phyloP scores from a whole-genome alignment of 2,329 filamentous ascomycete genomes.

The Teratosphaeria epicoccoides region DNA sequence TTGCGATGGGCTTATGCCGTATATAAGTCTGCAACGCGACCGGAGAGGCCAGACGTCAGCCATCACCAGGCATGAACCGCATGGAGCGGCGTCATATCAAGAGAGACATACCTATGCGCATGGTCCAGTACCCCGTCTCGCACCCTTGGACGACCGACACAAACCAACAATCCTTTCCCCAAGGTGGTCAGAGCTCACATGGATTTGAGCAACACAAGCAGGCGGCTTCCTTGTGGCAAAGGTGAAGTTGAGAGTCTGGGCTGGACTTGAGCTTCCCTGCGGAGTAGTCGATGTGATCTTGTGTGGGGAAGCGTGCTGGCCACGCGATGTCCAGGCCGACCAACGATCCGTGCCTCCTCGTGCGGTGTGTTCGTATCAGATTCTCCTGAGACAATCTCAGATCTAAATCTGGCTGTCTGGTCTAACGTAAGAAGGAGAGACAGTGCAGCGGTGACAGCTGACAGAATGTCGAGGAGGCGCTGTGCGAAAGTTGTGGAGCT shows the following conservation, averaged over 20 bases:
- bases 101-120: conserved; percentile 19
- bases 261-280: neutral
- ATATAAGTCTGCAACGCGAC: conserved; percentile 11
- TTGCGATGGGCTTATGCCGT: conserved; percentile 11
- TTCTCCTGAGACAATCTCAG: neutral
- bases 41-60: neutral
- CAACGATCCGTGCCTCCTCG: neutral
- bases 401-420: neutral
- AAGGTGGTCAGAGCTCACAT: conserved; percentile 10
- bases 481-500: neutral
- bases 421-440: neutral
- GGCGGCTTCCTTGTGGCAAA: neutral
- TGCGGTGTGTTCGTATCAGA: neutral
- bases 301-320: conserved; percentile 4
- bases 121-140: conserved; percentile 13
- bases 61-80: neutral
- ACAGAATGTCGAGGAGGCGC: neutral
- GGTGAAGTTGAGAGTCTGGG: neutral
- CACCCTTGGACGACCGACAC: conserved; percentile 9
- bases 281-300: neutral
- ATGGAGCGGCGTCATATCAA: neutral
- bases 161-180: conserved; percentile 5
- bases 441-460: neutral
- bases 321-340: conserved; percentile 1
- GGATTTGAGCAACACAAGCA: neutral